Evolutionary conservation across 371 early-diverging fungal genomes (phyloP), one percentile per base, ranked within the genome.

Genomic region (Haplosporangium sp.): DNA sequence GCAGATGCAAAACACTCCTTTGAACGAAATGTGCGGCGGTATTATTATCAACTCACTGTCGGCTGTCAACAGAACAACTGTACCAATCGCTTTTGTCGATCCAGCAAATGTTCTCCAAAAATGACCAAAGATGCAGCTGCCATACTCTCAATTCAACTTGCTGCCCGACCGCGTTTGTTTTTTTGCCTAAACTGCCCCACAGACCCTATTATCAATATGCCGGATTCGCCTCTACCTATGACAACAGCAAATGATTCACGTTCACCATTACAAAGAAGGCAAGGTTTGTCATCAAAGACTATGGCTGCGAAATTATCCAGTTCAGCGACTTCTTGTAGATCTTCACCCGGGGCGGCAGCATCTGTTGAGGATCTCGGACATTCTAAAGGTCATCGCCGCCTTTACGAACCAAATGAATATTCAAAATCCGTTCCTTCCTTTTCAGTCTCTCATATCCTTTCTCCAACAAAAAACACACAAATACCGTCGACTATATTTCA

Each of bases 91-190:
- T 84, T 89, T 37, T 91, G 92, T 70, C 86, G 87, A 5, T 86
- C 89, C 5, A 81, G 85, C 72, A 71, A 66, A 17, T 19, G 56
- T 13, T 78, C 79, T 11, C 85, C 85, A 3, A 82, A 78, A 20
- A 83, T 90, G 61, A 78, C 85, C 8, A 79, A 86, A 10, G 89
- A 92, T 72, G 89, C 90, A 6, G 85, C 89, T 9, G 90, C 90
- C 2, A 86, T 92, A 55, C 84, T 88, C 77, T 84, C 90, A 1
- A 84, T 90, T 7, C 90, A 89, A 63, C 85, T 90, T 19, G 91
- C 92, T 2, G 84, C 88, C 34, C 65, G 88, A 15, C 85, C 88
- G 2, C 74, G 84, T 2, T 81, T 78, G 34, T 83, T 87, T 53
- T 87, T 89, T 60, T 91, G 91, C 65, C 78, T 84, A 0, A 60